Base-by-base conservation (phyloP, 2,329 filamentous ascomycete genomes). In the Aspergillus caelatus region DNA sequence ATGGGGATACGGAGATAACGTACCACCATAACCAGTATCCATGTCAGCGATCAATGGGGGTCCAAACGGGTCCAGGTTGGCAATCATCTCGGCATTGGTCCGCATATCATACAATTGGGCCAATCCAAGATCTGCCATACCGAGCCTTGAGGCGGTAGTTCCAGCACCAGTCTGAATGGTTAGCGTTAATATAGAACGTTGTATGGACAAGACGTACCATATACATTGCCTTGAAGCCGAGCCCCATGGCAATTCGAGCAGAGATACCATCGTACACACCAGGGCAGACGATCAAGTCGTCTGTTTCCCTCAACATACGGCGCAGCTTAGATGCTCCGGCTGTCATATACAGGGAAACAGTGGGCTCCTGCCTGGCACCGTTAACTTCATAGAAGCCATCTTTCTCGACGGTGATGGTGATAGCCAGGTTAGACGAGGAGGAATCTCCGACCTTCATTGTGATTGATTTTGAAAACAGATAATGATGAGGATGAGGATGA, bases 211-310 rank as follows among this genome's bases (percentile, higher is more conserved):
- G 12, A 63, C 80, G 52, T 77, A 89, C 88, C 88, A 91, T 91
- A 78, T 91, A 91, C 45, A 91, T 73, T 61, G 82, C 84, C 54
- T 89, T 84, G 63, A 89, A 90, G 6, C 88, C 88, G n/a, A 86
- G 80, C 48, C 82, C 78, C 26, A 89, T 79, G 1, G 88, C 88
- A 62, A 91, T 84, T 1, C 88, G 81, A 0, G 89, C 88, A 2
- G 86, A 87, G 60, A 90, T 83, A 14, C 89, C 89, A 79, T 91
- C 89, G 71, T 90, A 90, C 2, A 91, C 88, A 36, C 89, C 88
- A 0, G 88, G 88, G 58, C 85, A 87, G 3, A 89, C 81, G 45
- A 91, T 74, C 58, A 75, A 55, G 5, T 73, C 71, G 32, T 71
- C 69, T 3, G 71, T 71, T 11, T 75, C 72, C 8, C 65, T 68